Evolutionary conservation across 2,329 filamentous ascomycete species (phyloP).

Genomic region (Penicillium sp.): DNA sequence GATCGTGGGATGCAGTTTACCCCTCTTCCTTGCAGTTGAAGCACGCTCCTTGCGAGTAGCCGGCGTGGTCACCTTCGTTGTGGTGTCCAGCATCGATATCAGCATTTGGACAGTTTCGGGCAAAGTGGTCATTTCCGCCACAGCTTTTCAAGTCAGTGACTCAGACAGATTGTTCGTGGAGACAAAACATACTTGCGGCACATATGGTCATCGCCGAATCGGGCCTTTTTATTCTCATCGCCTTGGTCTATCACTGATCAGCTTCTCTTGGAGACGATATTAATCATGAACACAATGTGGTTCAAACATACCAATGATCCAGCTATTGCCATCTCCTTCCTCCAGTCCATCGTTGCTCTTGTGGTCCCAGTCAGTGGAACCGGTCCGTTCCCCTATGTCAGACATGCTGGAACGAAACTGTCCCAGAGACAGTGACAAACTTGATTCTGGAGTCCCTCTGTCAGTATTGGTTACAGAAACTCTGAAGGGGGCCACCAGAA

Average conservation of each 20-base stretch:
- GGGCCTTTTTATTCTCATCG: not conserved
- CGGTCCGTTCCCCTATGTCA: not conserved
- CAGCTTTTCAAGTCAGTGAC: constrained; percentile 29
- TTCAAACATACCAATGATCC: not conserved
- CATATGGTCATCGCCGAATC: constrained; percentile 19
- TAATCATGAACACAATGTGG: not conserved
- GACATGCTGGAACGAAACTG: not conserved
- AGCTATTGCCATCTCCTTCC: not conserved
- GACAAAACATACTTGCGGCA: constrained; percentile 38
- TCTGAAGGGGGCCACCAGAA: not conserved
- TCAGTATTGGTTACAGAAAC: not conserved
- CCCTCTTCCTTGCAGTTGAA: constrained; percentile 15
- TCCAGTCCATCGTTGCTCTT: not conserved
- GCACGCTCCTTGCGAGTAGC: constrained; percentile 12
- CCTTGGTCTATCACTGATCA: not conserved
- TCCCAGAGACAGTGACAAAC: not conserved
- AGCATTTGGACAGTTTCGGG: constrained; percentile 44
- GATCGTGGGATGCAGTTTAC: constrained; percentile 1
- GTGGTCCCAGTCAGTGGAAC: not conserved
- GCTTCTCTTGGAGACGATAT: not conserved
- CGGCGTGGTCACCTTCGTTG: constrained; percentile 22
- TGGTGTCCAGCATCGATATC: not conserved
- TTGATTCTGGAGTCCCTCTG: not conserved
- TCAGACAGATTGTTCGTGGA: not conserved
- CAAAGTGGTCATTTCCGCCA: constrained; percentile 38